Evolutionary conservation across 306 rosid species (phyloP).

Genomic region (Clitoria ternatea): DNA sequence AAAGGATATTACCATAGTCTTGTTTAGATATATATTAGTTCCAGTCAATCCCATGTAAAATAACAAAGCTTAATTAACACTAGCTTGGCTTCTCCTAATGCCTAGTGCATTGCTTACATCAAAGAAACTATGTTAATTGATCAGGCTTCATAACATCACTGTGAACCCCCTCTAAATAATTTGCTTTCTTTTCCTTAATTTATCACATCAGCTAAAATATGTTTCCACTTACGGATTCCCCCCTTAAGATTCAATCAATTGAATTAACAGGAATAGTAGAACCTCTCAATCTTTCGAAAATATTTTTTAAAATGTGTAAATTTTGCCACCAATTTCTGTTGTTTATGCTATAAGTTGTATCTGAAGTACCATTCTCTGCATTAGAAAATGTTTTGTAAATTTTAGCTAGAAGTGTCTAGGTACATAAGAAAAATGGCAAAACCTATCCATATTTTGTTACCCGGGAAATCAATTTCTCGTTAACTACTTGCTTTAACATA

Average conservation of each 20-base stretch:
- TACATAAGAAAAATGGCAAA: background rate
- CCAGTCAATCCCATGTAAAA: background rate
- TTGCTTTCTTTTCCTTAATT: too few relatives aligned
- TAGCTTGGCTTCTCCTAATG: background rate
- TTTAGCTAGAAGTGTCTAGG: background rate
- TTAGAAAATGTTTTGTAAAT: background rate
- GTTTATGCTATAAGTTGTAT: background rate
- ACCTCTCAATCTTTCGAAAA: background rate
- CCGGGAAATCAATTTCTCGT: slow-evolving; percentile 7
- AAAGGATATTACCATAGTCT: background rate
- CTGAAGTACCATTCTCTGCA: background rate
- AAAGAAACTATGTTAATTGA: background rate
- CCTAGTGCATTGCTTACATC: background rate
- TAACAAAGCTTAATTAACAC: background rate
- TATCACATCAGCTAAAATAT: background rate
- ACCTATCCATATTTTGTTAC: background rate
- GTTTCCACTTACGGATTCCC: background rate
- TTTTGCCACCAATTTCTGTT: background rate
- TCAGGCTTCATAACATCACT: background rate
- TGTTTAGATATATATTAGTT: background rate
- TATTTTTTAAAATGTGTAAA: background rate
- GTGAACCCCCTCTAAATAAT: background rate
- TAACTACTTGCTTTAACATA: background rate
- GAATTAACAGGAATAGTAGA: too few relatives aligned
- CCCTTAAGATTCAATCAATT: background rate